phyloP scores from a whole-genome alignment of 495 filamentous ascomycete species.

The Cercophora samala region DNA sequence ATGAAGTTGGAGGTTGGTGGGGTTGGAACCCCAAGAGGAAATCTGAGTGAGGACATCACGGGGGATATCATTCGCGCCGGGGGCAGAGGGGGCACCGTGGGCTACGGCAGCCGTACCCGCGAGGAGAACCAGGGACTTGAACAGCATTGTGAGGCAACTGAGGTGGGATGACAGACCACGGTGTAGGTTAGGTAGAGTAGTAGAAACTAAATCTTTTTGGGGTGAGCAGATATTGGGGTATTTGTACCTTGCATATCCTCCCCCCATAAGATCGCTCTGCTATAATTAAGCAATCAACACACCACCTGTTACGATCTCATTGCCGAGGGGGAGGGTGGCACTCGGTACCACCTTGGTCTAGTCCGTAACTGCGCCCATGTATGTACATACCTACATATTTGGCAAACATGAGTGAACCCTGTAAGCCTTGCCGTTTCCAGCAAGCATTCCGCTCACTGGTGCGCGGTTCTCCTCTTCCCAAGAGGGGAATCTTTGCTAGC shows the following conservation, averaged over 20 bases:
- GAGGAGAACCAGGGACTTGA: background rate
- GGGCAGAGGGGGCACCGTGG: background rate
- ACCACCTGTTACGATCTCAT: background rate
- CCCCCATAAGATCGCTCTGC: background rate
- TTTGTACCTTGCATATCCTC: background rate
- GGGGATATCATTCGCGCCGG: background rate
- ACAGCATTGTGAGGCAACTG: background rate
- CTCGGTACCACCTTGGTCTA: background rate
- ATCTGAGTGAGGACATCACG: constrained; percentile 31
- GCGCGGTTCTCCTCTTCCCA: background rate
- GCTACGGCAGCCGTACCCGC: background rate
- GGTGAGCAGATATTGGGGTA: background rate
- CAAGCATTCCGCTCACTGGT: too few relatives aligned
- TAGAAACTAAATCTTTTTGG: background rate
- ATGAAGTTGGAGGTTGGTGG: constrained; percentile 36
- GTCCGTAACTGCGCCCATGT: background rate
- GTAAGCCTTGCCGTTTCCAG: too few relatives aligned
- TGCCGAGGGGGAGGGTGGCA: background rate
- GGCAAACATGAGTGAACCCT: too few relatives aligned
- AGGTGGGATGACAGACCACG: background rate
- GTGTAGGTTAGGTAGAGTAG: background rate
- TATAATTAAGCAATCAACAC: background rate
- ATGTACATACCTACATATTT: too few relatives aligned
- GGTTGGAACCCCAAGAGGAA: constrained; percentile 39
- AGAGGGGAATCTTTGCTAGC: background rate